Conservation (phyloP, 257 asterid species). For the Vinca minor region DNA sequence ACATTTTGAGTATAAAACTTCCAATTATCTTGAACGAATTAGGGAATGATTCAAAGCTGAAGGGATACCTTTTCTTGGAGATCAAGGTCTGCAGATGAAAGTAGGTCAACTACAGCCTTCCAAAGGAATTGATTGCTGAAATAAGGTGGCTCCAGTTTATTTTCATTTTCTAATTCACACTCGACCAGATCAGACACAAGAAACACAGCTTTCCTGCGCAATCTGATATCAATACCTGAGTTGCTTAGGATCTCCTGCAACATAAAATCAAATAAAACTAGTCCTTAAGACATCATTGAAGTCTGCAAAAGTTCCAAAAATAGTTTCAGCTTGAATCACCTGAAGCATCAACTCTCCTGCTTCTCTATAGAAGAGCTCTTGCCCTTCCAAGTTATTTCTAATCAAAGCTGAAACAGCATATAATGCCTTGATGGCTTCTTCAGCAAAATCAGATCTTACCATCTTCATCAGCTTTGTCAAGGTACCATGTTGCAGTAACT, state of each 20-base stretch:
- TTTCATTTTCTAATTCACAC: slow-evolving; percentile 35
- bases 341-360: slow-evolving; percentile 72
- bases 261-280: background rate
- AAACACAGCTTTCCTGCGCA: slow-evolving; percentile 51
- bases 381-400: slow-evolving; percentile 56
- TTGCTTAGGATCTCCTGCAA: slow-evolving; percentile 64
- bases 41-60: slow-evolving; percentile 2
- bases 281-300: background rate
- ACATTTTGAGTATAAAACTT: background rate
- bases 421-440: slow-evolving; percentile 75
- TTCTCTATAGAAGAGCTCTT: slow-evolving; percentile 47
- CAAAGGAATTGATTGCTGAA: slow-evolving; percentile 47
- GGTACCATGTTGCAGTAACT: slow-evolving; percentile 68
- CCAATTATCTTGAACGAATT: background rate
- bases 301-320: slow-evolving; percentile 8
- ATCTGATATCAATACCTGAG: slow-evolving; percentile 55
- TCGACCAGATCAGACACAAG: slow-evolving; percentile 66
- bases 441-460: slow-evolving; percentile 41
- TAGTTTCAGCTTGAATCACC: slow-evolving; percentile 36
- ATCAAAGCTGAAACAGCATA: slow-evolving; percentile 77
- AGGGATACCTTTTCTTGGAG: slow-evolving; percentile 74
- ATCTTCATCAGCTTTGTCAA: slow-evolving; percentile 54
- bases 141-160: slow-evolving; percentile 27
- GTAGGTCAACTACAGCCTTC: slow-evolving; percentile 57
- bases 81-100: slow-evolving; percentile 58